phyloP scores from a whole-genome alignment of 2,329 filamentous ascomycete genomes.

The Fusarium secorum region DNA sequence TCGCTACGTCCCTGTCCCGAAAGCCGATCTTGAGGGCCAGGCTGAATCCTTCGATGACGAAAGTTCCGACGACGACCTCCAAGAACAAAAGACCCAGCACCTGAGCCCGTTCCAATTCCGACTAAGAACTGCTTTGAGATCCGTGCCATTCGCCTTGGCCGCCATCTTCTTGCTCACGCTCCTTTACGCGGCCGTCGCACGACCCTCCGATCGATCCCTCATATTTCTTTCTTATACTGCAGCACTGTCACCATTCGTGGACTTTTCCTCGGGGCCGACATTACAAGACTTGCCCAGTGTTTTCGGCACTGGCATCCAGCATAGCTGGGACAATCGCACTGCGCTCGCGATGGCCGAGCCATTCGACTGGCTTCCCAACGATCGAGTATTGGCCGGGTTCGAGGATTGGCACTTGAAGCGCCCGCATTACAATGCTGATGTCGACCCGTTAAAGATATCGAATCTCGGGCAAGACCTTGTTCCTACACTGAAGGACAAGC shows the following conservation, averaged over 20 bases:
- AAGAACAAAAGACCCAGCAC: background rate
- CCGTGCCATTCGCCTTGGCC: background rate
- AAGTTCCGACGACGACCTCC: background rate
- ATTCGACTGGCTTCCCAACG: slow-evolving; percentile 42
- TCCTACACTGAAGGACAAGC: slow-evolving; percentile 33
- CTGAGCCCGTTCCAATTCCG: background rate
- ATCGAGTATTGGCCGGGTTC: slow-evolving; percentile 28
- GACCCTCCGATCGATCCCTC: slow-evolving; percentile 44
- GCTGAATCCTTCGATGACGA: background rate
- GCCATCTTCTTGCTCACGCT: slow-evolving; percentile 25
- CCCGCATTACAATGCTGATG: slow-evolving; percentile 48
- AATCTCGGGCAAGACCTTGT: slow-evolving; percentile 48
- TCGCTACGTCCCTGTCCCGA: slow-evolving; percentile 31
- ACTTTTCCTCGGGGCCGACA: slow-evolving; percentile 42
- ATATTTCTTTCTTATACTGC: slow-evolving; percentile 49
- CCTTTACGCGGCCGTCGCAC: slow-evolving; percentile 29
- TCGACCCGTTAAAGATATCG: slow-evolving; percentile 51
- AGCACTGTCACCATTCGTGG: slow-evolving; percentile 46
- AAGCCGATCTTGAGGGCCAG: background rate
- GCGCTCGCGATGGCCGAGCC: slow-evolving; percentile 37
- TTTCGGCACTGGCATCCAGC: slow-evolving; percentile 32
- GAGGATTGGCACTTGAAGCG: slow-evolving; percentile 43
- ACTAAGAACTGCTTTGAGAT: background rate
- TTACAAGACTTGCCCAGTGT: slow-evolving; percentile 38
- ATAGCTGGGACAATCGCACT: slow-evolving; percentile 43